Evolutionary conservation across 2,329 filamentous ascomycete species (phyloP), one percentile per base, ranked within the genome.

Genomic region (Trichophyton verrucosum): DNA sequence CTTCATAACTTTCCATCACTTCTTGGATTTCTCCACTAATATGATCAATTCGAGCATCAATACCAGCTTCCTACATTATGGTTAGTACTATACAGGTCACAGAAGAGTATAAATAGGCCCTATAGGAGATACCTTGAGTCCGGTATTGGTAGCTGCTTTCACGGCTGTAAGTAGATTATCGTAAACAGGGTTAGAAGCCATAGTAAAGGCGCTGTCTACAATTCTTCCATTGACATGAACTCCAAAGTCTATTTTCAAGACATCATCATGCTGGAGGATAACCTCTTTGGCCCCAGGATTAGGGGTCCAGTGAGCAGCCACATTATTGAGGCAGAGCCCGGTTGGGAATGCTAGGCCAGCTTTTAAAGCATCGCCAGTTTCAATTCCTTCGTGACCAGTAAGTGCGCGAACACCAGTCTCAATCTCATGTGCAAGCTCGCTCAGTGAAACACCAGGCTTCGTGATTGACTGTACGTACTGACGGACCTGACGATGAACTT

Each of bases 181-280:
- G 72, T 89, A 91, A 65, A 81, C 81, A 24, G 82, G 83, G 68
- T 91, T 86, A 69, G 89, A 91, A 0, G 87, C 80, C 73, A 91
- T 79, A 8, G 88, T 91, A 70, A 91, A 92, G 4, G 88, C 88
- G 65, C 84, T 88, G 76, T 92, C 88, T 61, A 91, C 87, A 69
- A 91, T 92, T 66, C 84, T 81, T 3, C 88, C 88, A 68, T 87
- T 88, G 68, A 91, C 81, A 71, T 92, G 88, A 33, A 91, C 88
- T 57, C 88, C 88, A 68, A 91, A 88, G 68, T 92, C 88, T 6
- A 91, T 85, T 73, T 89, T 91, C 81, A 92, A 82, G 40, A 95
- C 88, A 70, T 95, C 88, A 64, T 83, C 81, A 63, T 86, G 73
- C 69, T 87, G 78, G 62, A 94, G 77, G 38, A 91, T 75, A 67